phyloP scores from a whole-genome alignment of 768 basidiomycete species.

The Suillus plorans region DNA sequence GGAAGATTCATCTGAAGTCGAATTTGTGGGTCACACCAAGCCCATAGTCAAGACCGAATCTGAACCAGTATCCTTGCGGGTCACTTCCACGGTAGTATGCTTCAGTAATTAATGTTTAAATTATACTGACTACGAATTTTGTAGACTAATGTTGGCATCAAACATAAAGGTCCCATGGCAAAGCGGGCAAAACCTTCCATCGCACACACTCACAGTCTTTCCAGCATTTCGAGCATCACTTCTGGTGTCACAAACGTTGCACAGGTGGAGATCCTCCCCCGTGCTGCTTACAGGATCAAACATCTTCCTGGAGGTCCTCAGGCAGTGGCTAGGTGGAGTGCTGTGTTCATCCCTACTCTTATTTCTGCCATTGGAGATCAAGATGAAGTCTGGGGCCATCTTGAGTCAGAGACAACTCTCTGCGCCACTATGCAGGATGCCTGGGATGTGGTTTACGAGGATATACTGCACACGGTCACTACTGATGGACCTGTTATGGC shows the following conservation, averaged over 20 bases:
- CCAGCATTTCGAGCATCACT: not conserved
- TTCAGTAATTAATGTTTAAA: not conserved
- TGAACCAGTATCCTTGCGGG: not conserved
- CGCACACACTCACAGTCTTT: not conserved
- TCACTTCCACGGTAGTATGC: no score
- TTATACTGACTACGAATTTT: not conserved
- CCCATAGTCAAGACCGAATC: not conserved
- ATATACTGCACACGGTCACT: constrained; percentile 8
- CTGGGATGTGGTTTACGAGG: constrained; percentile 7
- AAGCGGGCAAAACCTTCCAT: not conserved
- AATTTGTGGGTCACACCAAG: not conserved
- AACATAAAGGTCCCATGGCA: not conserved
- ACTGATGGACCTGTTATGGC: constrained; percentile 3
- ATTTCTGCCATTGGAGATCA: not conserved
- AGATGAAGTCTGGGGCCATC: not conserved
- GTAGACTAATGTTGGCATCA: not conserved
- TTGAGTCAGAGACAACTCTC: no score
- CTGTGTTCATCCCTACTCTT: not conserved
- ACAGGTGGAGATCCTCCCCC: not conserved
- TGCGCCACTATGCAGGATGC: no score
- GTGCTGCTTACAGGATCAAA: not conserved
- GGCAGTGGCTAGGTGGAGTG: not conserved
- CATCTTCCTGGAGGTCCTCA: not conserved
- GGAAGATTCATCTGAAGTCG: not conserved
- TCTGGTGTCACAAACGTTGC: not conserved